These are phyloP conservation scores for Ustanciosporium gigantosporum DNA, from an alignment of 1,284 basidiomycete species.

Conservation along the genomic window DNA sequence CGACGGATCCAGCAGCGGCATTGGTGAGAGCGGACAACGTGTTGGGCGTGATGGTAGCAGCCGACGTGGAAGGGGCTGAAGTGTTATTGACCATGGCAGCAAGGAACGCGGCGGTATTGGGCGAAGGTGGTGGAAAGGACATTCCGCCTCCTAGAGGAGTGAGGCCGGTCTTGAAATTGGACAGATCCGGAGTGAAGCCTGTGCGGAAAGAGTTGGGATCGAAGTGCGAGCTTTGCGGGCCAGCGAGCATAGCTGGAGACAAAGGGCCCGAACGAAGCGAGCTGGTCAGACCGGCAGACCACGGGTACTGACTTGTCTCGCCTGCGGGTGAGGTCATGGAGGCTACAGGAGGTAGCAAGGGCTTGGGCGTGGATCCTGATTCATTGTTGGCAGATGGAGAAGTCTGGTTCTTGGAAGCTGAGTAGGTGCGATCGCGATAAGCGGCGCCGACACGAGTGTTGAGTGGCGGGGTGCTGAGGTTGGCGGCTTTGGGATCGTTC, in stretches of 20 bases:
- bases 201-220: conserved; percentile 71
- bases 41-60: conserved; percentile 76
- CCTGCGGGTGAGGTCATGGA: conserved; percentile 82
- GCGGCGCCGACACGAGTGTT: conserved; percentile 35
- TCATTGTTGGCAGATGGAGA: conserved; percentile 14
- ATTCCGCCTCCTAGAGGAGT: conserved; percentile 68
- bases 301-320: conserved; percentile 52
- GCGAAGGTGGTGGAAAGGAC: conserved; percentile 73
- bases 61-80: conserved; percentile 26
- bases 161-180: conserved; percentile 63
- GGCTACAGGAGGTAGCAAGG: conserved; percentile 78
- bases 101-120: conserved; percentile 88
- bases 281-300: conserved; percentile 58
- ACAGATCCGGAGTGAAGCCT: conserved; percentile 75
- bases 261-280: conserved; percentile 87
- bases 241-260: conserved; percentile 91
- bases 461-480: conserved; percentile 33
- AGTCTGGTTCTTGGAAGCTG: conserved; percentile 23
- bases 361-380: conserved; percentile 39
- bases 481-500: conserved; percentile 9
- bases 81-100: conserved; percentile 81
- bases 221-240: conserved; percentile 70
- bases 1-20: conserved; percentile 15
- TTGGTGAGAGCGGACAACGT: conserved; percentile 63
- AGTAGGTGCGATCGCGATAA: conserved; percentile 29